phyloP scores from a whole-genome alignment of 2,329 filamentous ascomycete species.

The Graphiopsis chlorocephala region DNA sequence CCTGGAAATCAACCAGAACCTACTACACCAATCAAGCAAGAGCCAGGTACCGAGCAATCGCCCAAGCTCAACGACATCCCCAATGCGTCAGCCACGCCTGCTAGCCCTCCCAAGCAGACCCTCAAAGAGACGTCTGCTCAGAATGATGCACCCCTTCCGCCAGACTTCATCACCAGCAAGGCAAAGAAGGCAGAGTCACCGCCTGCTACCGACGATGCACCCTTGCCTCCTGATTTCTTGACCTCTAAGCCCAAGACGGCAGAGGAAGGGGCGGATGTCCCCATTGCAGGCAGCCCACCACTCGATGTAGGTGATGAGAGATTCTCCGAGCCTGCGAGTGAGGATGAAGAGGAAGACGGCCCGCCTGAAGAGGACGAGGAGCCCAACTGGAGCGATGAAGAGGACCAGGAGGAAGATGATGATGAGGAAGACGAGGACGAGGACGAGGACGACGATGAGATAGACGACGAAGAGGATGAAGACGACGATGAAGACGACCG shows the following conservation, averaged over 20 bases:
- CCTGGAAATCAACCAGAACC: slow-evolving; percentile 22
- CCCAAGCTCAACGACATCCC: slow-evolving; percentile 37
- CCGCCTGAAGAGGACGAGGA: slow-evolving; percentile 34
- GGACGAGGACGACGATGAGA: slow-evolving; percentile 33
- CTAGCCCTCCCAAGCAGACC: slow-evolving; percentile 26
- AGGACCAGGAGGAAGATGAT: slow-evolving; percentile 35
- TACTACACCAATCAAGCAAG: slow-evolving; percentile 40
- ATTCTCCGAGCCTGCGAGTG: slow-evolving; percentile 28
- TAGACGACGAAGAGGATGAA: slow-evolving; percentile 33
- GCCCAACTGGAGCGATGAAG: slow-evolving; percentile 24
- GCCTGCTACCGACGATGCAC: slow-evolving; percentile 32
- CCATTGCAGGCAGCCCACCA: slow-evolving; percentile 49
- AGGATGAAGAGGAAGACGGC: slow-evolving; percentile 34
- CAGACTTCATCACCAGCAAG: slow-evolving; percentile 37
- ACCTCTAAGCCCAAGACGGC: slow-evolving; percentile 30
- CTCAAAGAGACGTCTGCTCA: slow-evolving; percentile 29
- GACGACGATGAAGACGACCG: slow-evolving; percentile 49
- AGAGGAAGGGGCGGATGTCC: slow-evolving; percentile 37
- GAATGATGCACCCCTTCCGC: slow-evolving; percentile 41
- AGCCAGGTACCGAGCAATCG: slow-evolving; percentile 34
- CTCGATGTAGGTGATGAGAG: slow-evolving; percentile 37
- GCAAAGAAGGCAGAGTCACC: slow-evolving; percentile 27
- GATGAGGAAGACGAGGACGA: slow-evolving; percentile 40
- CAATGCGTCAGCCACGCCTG: slow-evolving; percentile 36
- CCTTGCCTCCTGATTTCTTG: slow-evolving; percentile 42